Evolutionary conservation across 2,329 filamentous ascomycete species (phyloP), one percentile per base, ranked within the genome.

Genomic region (Diaporthe sp.): DNA sequence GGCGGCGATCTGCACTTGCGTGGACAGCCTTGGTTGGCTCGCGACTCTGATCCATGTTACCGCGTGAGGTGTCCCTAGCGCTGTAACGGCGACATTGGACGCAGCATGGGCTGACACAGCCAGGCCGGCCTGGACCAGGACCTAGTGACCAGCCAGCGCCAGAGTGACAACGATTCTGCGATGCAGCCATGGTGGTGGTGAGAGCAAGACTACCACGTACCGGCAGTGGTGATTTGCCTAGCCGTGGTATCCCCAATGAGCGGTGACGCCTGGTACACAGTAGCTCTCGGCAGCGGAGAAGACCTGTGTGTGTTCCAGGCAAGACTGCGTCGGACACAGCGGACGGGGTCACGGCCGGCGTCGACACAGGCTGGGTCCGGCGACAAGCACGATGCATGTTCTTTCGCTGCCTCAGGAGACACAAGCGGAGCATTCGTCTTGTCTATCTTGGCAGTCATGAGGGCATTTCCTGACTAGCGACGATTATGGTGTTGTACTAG

Each of bases 1-100:
- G 61, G 55, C 42, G 68, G 57, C 55, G 72, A 72, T 76, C 75
- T 72, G n/a, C 73, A 67, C 57, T 34, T 67, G 73, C 75, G 75
- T 77, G 75, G 69, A 71, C 71, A 55, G 51, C 62, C 69, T 67
- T 77, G 74, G 74, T 77, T 75, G 73, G 75, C 73, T 73, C 42
- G 46, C 71, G 46, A 59, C 53, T 62, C 39, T 42, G 25, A 72
- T 62, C 70, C 70, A 65, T 73, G 71, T 65, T 73, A 65, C 71
- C 61, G 58, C 61, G 61, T 65, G 53, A 57, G 57, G 49, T 44
- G 25, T 55, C 65, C 65, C 58, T 72, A 74, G 72, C 67, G 75
- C 53, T 74, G 75, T 49, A 68, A 76, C 72, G 72, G 67, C 67
- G 67, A 68, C 72, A 68, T 72, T 42, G 57, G 57, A 73, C 61